phyloP scores from a whole-genome alignment of 2,329 filamentous ascomycete genomes.

The Emmonsia crescens region DNA sequence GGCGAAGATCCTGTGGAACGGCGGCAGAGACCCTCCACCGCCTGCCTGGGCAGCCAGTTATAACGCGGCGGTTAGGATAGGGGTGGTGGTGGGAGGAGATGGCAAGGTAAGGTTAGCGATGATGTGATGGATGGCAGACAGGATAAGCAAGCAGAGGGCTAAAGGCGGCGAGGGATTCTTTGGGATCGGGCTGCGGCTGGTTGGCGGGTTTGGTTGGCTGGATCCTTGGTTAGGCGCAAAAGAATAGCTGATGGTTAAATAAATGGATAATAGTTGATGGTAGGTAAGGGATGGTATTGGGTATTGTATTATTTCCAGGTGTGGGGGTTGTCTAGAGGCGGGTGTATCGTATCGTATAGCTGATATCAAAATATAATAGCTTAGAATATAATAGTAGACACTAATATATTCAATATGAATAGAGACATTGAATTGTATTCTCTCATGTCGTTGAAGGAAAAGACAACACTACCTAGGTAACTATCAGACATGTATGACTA shows the following conservation, averaged over 20 bases:
- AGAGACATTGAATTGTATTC: background rate
- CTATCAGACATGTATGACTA: background rate
- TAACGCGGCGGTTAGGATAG: background rate
- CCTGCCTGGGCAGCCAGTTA: background rate
- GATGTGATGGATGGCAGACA: background rate
- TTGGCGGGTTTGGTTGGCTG: background rate
- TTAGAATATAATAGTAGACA: background rate
- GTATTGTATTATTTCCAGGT: background rate
- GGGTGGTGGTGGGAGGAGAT: background rate
- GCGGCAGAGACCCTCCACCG: background rate
- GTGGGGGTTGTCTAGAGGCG: background rate
- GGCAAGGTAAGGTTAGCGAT: background rate
- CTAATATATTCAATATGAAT: too few species aligned
- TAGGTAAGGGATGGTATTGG: background rate
- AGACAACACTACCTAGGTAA: too few species aligned
- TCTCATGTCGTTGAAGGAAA: background rate
- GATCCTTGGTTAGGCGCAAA: background rate
- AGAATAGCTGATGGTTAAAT: background rate
- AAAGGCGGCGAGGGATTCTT: slow-evolving; percentile 1
- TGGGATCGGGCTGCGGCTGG: background rate
- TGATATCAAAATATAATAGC: background rate
- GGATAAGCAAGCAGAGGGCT: background rate
- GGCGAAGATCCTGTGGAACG: slow-evolving; percentile 1
- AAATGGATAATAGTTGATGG: too few species aligned
- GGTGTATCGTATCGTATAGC: background rate